Conservation (phyloP, 2,329 filamentous ascomycete genomes). For the Colletotrichum lupini region DNA sequence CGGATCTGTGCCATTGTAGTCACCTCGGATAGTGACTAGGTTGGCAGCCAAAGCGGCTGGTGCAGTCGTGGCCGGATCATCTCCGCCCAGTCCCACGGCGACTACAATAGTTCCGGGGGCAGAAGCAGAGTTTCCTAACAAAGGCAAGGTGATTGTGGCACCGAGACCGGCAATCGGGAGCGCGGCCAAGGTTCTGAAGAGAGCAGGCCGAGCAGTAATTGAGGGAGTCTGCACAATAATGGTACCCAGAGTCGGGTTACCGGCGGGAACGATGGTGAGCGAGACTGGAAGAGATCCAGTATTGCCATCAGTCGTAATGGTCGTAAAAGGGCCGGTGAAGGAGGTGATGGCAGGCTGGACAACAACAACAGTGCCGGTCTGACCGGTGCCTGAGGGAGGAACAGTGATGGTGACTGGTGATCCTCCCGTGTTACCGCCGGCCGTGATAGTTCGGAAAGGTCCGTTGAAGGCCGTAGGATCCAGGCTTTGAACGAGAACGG, state of each 20-base stretch:
- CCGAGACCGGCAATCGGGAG: slow-evolving; percentile 9
- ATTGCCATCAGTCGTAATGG: slow-evolving; percentile 20
- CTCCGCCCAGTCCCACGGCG: slow-evolving; percentile 19
- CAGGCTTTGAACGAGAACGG: slow-evolving; percentile 10
- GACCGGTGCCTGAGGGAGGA: slow-evolving; percentile 13
- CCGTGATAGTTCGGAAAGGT: slow-evolving; percentile 23
- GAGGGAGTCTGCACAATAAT: slow-evolving; percentile 24
- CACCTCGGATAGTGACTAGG: slow-evolving; percentile 13
- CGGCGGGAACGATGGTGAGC: slow-evolving; percentile 11
- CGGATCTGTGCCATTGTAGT: slow-evolving; percentile 9
- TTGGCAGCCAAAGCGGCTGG: slow-evolving; percentile 5
- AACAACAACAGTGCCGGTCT: slow-evolving; percentile 16
- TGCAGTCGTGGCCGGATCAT: slow-evolving; percentile 15
- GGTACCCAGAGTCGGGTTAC: slow-evolving; percentile 19
- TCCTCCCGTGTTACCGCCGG: slow-evolving; percentile 11
- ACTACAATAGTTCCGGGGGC: slow-evolving; percentile 6
- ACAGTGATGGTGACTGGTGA: slow-evolving; percentile 15
- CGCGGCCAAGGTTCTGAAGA: slow-evolving; percentile 13
- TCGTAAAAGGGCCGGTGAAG: slow-evolving; percentile 28
- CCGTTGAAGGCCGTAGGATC: slow-evolving; percentile 1
- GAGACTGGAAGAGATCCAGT: slow-evolving; percentile 23
- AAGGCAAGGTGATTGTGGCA: slow-evolving; percentile 10
- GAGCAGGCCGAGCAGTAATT: not conserved
- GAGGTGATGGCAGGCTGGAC: slow-evolving; percentile 14
- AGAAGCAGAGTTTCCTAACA: not conserved